phyloP scores from a whole-genome alignment of 2,329 filamentous ascomycete genomes.

The Fusarium begoniae region DNA sequence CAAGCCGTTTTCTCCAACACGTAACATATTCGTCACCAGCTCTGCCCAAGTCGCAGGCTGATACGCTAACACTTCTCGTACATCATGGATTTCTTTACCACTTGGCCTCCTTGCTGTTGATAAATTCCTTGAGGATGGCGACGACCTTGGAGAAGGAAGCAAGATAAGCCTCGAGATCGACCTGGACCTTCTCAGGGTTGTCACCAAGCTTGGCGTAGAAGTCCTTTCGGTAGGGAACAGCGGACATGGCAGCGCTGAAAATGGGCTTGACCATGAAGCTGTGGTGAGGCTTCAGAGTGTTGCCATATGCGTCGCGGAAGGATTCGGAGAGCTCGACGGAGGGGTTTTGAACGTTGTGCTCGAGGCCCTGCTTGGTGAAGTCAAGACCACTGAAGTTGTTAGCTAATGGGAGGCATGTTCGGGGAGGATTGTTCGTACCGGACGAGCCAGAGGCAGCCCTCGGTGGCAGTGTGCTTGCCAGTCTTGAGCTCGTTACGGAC shows the following conservation, averaged over 20 bases:
- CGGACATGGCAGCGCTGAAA: constrained; percentile 92
- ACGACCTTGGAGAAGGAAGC: constrained; percentile 81
- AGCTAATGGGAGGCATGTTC: background rate
- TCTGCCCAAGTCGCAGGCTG: background rate
- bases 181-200: constrained; percentile 68
- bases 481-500: constrained; percentile 87
- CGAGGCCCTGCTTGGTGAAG: constrained; percentile 88
- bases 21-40: constrained; percentile 11
- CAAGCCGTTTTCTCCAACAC: constrained; percentile 11
- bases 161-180: constrained; percentile 76
- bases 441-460: constrained; percentile 90
- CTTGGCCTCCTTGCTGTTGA: constrained; percentile 65
- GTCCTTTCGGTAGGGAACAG: constrained; percentile 90
- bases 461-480: constrained; percentile 87
- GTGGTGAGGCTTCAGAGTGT: constrained; percentile 92
- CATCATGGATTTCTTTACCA: constrained; percentile 53
- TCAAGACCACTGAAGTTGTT: constrained; percentile 78
- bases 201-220: constrained; percentile 89
- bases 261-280: constrained; percentile 88
- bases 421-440: constrained; percentile 64
- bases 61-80: constrained; percentile 1
- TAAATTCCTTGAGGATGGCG: constrained; percentile 73
- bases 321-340: constrained; percentile 82
- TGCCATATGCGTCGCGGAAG: constrained; percentile 85
- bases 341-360: constrained; percentile 75